A percentile compares a stretch with the other conserved stretches of the same genome.
Evolutionary conservation across 1,139 yeast genomes (phyloP).

Genomic region (Insectozyma bohioensis): DNA sequence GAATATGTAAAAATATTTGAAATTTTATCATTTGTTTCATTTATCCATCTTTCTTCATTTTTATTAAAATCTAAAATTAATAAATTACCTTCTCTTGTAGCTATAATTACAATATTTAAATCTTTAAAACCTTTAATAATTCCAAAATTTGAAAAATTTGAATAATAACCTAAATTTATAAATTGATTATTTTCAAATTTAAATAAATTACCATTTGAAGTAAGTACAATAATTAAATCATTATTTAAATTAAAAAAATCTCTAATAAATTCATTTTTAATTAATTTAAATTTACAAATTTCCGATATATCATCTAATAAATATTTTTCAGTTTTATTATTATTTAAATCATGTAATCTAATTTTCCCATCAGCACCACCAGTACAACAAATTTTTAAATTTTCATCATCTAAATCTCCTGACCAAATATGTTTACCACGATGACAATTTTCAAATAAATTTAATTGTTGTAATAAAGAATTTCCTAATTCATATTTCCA

Average conservation of each 20-base stretch:
- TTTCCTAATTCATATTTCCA: conserved; percentile 53
- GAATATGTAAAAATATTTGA: conserved; percentile 48
- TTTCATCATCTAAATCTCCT: conserved; percentile 53
- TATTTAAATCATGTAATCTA: conserved; percentile 53
- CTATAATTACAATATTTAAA: conserved; percentile 43
- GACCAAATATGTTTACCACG: conserved; percentile 89
- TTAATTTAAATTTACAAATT: conserved; percentile 25
- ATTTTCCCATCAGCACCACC: conserved; percentile 92
- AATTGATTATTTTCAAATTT: conserved; percentile 26
- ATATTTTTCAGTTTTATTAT: conserved; percentile 19
- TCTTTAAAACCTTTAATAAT: conserved; percentile 48
- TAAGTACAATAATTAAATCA: conserved; percentile 51
- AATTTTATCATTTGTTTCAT: conserved; percentile 39
- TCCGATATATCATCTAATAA: conserved; percentile 30
- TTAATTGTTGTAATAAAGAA: conserved; percentile 24
- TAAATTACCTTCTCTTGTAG: conserved; percentile 54
- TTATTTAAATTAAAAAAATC: conserved; percentile 50
- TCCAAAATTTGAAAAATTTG: conserved; percentile 46
- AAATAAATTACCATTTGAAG: conserved; percentile 62
- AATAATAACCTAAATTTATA: conserved; percentile 25
- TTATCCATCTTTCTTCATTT: conserved; percentile 24
- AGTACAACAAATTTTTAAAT: conserved; percentile 54
- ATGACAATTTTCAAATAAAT: conserved; percentile 60
- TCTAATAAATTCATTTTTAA: conserved; percentile 59
- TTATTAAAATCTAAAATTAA: conserved; percentile 43